phyloP scores from a whole-genome alignment of 495 filamentous ascomycete genomes.

The Staphylotrichum tortipilum region DNA sequence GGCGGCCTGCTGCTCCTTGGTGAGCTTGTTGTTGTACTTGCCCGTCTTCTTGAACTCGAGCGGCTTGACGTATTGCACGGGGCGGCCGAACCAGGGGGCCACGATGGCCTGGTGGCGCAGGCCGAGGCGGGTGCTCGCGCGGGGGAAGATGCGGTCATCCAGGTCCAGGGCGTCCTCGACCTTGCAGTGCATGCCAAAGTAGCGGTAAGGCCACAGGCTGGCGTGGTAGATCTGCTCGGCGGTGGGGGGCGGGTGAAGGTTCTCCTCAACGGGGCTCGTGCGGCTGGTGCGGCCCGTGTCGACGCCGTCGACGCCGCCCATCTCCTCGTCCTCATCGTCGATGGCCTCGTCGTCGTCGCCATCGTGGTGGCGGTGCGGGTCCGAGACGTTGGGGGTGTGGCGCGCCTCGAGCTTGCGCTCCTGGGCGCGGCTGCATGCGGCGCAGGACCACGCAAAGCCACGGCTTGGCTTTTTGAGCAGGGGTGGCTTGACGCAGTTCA shows the following conservation, averaged over 20 bases:
- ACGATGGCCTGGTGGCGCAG: conserved; percentile 88
- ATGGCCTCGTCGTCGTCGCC: conserved; percentile 31
- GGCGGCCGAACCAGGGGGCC: conserved; percentile 69
- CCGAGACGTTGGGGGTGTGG: conserved; percentile 62
- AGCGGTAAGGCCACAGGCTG: conserved; percentile 92
- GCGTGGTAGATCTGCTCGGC: conserved; percentile 86
- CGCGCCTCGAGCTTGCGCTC: conserved; percentile 87
- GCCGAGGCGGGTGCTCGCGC: conserved; percentile 86
- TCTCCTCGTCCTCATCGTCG: conserved; percentile 73
- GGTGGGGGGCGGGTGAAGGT: conserved; percentile 61
- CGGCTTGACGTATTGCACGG: conserved; percentile 84
- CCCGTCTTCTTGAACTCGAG: conserved; percentile 67
- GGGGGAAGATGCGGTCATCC: conserved; percentile 94
- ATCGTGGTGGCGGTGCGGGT: conserved; percentile 15
- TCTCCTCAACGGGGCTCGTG: conserved; percentile 49
- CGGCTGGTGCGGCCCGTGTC: conserved; percentile 51
- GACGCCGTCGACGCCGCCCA: conserved; percentile 67
- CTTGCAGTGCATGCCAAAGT: conserved; percentile 89
- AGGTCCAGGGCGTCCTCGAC: conserved; percentile 96
- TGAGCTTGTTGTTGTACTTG: conserved; percentile 58
- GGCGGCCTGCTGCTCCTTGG: conserved; percentile 70
- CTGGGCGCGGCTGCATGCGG: conserved; percentile 85
- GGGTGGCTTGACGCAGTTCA: conserved; percentile 92
- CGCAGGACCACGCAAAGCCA: conserved; percentile 97
- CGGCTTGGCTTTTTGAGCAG: conserved; percentile 93